phyloP scores from a whole-genome alignment of 2,329 filamentous ascomycete species.

The Aureobasidium pullulans region DNA sequence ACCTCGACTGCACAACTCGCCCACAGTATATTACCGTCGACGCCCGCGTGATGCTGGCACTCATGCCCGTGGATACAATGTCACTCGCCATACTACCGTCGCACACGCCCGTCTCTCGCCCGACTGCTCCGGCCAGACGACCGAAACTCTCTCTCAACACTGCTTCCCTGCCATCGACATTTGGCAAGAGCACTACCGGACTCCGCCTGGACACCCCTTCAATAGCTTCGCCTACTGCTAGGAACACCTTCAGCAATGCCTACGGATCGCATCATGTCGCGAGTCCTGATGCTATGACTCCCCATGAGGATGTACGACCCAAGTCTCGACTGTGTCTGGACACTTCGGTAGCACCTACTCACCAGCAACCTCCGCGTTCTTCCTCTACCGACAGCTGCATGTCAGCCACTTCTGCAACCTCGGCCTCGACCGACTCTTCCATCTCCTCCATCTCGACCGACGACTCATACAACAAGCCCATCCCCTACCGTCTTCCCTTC shows the following conservation, averaged over 20 bases:
- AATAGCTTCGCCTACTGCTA: conserved; percentile 51
- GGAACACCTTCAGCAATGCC: conserved; percentile 56
- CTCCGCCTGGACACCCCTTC: conserved; percentile 47
- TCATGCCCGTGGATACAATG: conserved; percentile 27
- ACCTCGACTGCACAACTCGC: neutral
- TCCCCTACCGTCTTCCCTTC: conserved; percentile 41
- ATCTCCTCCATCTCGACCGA: conserved; percentile 26
- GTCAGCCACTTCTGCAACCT: conserved; percentile 19
- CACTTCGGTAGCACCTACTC: conserved; percentile 1
- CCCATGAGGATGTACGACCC: neutral
- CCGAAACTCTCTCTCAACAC: conserved; percentile 58
- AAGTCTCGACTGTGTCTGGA: conserved; percentile 6
- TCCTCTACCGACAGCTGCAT: conserved; percentile 12
- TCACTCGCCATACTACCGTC: conserved; percentile 35
- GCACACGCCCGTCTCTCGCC: conserved; percentile 1
- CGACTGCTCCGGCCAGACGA: conserved; percentile 30
- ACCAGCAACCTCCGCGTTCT: conserved; percentile 2
- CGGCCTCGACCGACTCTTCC: conserved; percentile 32
- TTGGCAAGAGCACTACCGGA: conserved; percentile 48
- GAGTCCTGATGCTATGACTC: conserved; percentile 9
- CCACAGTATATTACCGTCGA: conserved; percentile 2
- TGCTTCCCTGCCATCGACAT: conserved; percentile 36
- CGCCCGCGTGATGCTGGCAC: conserved; percentile 25
- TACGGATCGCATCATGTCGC: conserved; percentile 27
- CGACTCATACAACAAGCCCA: conserved; percentile 28